These are phyloP conservation scores for Helminthosporium solani DNA, from an alignment of 2,329 filamentous ascomycete genomes.

Conservation along the genomic window DNA sequence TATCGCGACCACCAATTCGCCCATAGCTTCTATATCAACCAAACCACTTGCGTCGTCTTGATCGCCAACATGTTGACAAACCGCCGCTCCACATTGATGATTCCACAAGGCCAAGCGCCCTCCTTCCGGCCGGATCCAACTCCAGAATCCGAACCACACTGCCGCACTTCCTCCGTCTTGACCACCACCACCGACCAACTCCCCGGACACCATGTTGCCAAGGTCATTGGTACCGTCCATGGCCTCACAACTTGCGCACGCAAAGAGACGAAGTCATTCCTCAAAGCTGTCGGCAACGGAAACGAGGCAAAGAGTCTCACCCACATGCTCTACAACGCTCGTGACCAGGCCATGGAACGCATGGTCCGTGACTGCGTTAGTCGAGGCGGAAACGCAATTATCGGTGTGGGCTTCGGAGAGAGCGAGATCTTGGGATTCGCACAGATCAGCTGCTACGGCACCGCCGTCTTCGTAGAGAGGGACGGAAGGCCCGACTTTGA, in stretches of 20 bases:
- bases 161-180: conserved; percentile 29
- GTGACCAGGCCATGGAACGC: conserved; percentile 38
- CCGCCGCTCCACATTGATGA: conserved; percentile 39
- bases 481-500: conserved; percentile 15
- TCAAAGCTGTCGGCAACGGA: conserved; percentile 32
- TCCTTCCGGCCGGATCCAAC: conserved; percentile 8
- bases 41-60: not conserved
- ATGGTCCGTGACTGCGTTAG: conserved; percentile 36
- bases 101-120: conserved; percentile 22
- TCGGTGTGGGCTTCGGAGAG: conserved; percentile 34
- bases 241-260: conserved; percentile 35
- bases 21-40: not conserved
- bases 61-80: conserved; percentile 26
- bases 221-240: conserved; percentile 33
- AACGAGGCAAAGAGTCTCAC: conserved; percentile 36
- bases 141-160: conserved; percentile 30
- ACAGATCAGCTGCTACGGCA: conserved; percentile 36
- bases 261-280: conserved; percentile 37
- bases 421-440: conserved; percentile 37
- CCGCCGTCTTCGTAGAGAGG: conserved; percentile 34
- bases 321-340: conserved; percentile 33
- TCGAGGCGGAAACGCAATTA: conserved; percentile 35
- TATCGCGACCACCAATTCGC: not conserved
- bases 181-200: conserved; percentile 30
- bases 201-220: conserved; percentile 28